These are phyloP conservation scores for Rhizophagus clarus DNA, from an alignment of 192 early-diverging fungal species.

Conservation along the genomic window DNA sequence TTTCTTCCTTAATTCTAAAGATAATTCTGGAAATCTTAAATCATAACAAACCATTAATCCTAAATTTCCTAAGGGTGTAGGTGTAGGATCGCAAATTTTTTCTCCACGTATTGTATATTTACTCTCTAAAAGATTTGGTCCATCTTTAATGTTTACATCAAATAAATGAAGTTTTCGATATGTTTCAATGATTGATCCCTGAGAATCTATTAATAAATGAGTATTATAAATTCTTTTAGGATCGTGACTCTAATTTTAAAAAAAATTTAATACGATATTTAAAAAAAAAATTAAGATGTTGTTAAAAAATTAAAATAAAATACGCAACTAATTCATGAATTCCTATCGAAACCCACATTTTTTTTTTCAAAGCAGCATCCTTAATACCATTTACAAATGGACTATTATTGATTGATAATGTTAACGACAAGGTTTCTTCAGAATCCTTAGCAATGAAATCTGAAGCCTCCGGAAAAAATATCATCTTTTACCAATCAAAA, in stretches of 20 bases:
- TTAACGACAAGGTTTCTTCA: conserved; percentile 50
- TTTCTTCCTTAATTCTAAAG: conserved; percentile 51
- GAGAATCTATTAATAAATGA: conserved; percentile 64
- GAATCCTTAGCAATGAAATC: conserved; percentile 73
- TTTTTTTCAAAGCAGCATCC: conserved; percentile 55
- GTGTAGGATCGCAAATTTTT: conserved; percentile 39
- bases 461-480: conserved; percentile 83
- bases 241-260: conserved; percentile 33
- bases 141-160: conserved; percentile 63
- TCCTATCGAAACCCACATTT: conserved; percentile 76
- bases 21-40: conserved; percentile 76
- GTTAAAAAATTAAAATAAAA: not conserved
- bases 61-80: conserved; percentile 59
- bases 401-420: conserved; percentile 46
- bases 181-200: conserved; percentile 53
- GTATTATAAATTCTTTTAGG: conserved; percentile 60
- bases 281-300: not conserved
- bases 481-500: conserved; percentile 46
- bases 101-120: conserved; percentile 42
- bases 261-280: not conserved
- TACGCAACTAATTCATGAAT: conserved; percentile 67
- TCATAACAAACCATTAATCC: conserved; percentile 80
- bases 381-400: conserved; percentile 65
- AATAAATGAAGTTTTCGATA: conserved; percentile 86
- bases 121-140: conserved; percentile 55